Base-by-base conservation (phyloP, 192 early-diverging fungal genomes). In the Entophlyctis helioformis region DNA sequence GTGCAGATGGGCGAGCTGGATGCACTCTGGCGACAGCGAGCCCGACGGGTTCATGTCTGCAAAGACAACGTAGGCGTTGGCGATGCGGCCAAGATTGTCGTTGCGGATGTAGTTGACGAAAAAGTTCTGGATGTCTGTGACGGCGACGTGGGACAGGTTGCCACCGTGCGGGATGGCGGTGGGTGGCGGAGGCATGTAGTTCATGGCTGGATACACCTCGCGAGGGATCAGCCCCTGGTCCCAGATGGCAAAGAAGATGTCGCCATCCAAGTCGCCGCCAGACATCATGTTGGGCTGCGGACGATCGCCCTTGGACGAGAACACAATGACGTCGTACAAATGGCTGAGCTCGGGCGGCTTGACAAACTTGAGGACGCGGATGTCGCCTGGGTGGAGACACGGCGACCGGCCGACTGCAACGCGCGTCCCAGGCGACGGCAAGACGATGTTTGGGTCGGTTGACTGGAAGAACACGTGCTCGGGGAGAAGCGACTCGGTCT, bases 221-320 rank as follows among this genome's bases (percentile, higher is more conserved):
- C 29, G 49, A 0, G 66, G 64, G 11, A 78, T 56, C 12, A 78
- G 58, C 15, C 50, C 40, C 3, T 53, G 50, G 56, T 81, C 78
- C 75, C 75, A 78, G 13, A 78, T 63, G 0, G 74, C 71, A 66
- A 79, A 50, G 52, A 80, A 50, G 10, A 48, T 69, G 62, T 89
- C 86, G 18, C 86, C 86, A 49, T 89, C 86, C 6, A 89, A 55
- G 63, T 89, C 86, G 10, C 86, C 86, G 28, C 86, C 86, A 45
- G 71, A 69, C 44, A 85, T 81, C 76, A 78, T 79, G 35, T 76
- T 83, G 2, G 84, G 80, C 32, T 86, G 61, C 43, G 78, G 76
- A 4, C 86, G 68, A 8, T 65, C 46, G 0, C 86, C 86, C 19
- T 66, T 53, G 24, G 73, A 60, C 18, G 79, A 69, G 50, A 89